phyloP scores from a whole-genome alignment of 106 monocot genomes.

The Cymbidium sinense region DNA sequence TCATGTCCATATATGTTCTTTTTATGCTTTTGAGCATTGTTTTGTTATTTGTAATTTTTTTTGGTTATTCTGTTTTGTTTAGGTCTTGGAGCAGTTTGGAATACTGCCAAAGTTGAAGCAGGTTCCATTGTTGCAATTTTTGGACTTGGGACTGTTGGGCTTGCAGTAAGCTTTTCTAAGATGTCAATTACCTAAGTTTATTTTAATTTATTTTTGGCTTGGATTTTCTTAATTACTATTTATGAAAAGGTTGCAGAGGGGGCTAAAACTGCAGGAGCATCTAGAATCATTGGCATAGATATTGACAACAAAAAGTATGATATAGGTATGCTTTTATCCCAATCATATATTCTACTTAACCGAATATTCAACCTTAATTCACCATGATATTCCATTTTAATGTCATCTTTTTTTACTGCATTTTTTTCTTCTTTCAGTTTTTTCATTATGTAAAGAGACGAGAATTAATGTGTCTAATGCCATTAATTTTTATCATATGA shows the following conservation, averaged over 20 bases:
- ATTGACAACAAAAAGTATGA: constrained; percentile 93
- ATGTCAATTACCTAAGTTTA: neutral
- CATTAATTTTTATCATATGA: too few species aligned
- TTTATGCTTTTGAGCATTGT: neutral
- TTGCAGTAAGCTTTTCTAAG: constrained; percentile 61
- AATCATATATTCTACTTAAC: neutral
- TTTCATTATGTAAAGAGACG: too few species aligned
- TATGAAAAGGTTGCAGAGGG: constrained; percentile 86
- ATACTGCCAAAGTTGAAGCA: constrained; percentile 92
- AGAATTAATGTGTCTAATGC: too few species aligned
- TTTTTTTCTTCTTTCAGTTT: too few species aligned
- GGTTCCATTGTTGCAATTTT: constrained; percentile 90
- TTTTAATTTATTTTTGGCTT: neutral
- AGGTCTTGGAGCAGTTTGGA: constrained; percentile 99
- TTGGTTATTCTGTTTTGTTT: constrained; percentile 5
- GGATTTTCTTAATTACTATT: neutral
- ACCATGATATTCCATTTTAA: too few species aligned
- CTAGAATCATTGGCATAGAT: constrained; percentile 86
- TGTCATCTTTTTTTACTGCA: too few species aligned
- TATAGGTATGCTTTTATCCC: constrained; percentile 28
- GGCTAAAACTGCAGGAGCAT: constrained; percentile 92
- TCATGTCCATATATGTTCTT: neutral
- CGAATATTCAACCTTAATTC: too few species aligned
- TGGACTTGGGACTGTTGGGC: constrained; percentile 90
- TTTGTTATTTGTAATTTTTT: neutral